Base-by-base conservation (phyloP, 1,284 basidiomycete species). In the Austropuccinia psidii region DNA sequence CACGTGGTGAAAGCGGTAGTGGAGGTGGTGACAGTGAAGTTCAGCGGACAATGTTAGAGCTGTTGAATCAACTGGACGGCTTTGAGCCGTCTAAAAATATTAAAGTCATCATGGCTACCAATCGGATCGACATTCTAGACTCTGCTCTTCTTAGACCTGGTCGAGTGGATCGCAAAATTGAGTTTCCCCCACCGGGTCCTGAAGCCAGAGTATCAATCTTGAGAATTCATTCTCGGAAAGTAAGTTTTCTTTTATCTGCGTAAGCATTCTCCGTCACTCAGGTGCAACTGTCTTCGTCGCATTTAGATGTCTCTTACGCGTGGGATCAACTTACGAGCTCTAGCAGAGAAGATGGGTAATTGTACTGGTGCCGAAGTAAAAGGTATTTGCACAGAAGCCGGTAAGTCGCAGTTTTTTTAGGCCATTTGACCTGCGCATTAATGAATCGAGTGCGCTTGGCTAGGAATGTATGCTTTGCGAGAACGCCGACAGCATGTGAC, bases 81-180 rank as follows among this genome's bases (percentile, higher is more conserved):
- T 98, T 98, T 81, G 95, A 98, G 83, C 86, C 92, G 54, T 91
- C 93, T 50, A 95, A 98, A 85, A 97, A 98, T 82, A 98, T 98
- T 85, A 98, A 98, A 85, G 84, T 98, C 78, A 96, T 97, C 83
- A 97, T 97, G 94, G 94, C 94, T 41, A 97, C 94, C 72, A 98
- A 98, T 83, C 90, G 94, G 79, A 97, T 97, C 83, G 91, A 98
- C 83, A 98, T 98, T 77, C 87, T 98, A 77, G 95, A 98, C 81
- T 89, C 92, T 66, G 95, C 95, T 0, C 85, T 98, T 29, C 85
- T 98, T 37, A 88, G 95, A 77, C 94, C 95, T 5, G 95, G 95
- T 41, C 92, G 95, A 80, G 97, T 98, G 78, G 95, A 98, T 83
- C 87, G 95, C 69, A 98, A 98, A 85, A 98, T 98, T 78, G 95